phyloP scores from a whole-genome alignment of 164 flowering plant species.

The Aristolochia fimbriata region DNA sequence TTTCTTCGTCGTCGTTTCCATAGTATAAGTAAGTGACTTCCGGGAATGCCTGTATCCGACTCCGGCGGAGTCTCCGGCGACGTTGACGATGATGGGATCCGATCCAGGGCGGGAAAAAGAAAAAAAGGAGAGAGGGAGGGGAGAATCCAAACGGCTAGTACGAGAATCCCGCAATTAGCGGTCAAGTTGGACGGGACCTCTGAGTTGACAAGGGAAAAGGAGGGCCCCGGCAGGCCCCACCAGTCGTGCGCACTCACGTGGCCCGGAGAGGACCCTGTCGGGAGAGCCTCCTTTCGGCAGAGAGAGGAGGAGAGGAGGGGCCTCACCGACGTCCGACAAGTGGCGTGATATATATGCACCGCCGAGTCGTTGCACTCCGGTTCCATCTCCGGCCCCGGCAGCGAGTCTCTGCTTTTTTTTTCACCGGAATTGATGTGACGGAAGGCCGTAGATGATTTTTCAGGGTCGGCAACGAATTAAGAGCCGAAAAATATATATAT shows the following conservation, averaged over 20 bases:
- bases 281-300: background rate
- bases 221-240: background rate
- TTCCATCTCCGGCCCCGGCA: too few species aligned
- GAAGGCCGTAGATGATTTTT: background rate
- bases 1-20: too few species aligned
- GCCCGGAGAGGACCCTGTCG: conserved; percentile 1
- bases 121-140: background rate
- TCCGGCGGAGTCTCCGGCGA: too few species aligned
- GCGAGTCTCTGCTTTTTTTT: background rate
- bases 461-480: too few species aligned
- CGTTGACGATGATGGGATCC: too few species aligned
- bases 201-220: background rate
- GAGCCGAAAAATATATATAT: too few species aligned
- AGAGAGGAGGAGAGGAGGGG: background rate
- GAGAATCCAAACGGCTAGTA: background rate
- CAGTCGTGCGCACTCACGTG: conserved; percentile 7
- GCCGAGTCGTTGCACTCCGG: too few species aligned
- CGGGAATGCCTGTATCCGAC: too few species aligned
- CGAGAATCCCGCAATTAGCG: conserved; percentile 7
- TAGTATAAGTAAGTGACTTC: too few species aligned
- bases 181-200: background rate
- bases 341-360: background rate
- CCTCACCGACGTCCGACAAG: too few species aligned
- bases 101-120: background rate
- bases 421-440: background rate